A percentile compares a stretch with the other conserved stretches of the same genome.
phyloP scores from a whole-genome alignment of 805 yeast species.

The Metschnikowia kofuensis region DNA sequence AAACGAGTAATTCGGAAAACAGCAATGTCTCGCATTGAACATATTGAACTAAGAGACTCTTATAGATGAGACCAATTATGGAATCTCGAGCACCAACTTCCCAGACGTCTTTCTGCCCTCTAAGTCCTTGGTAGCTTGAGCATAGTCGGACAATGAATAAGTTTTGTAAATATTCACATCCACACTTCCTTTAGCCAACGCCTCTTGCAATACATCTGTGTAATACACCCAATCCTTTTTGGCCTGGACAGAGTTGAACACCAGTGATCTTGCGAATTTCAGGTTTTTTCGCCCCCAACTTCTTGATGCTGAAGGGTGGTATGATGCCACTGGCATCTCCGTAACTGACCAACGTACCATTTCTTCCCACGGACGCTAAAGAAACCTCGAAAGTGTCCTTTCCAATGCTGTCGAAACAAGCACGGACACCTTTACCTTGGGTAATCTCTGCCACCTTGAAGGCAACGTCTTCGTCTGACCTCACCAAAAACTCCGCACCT shows the following conservation, averaged over 20 bases:
- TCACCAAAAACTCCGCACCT: conserved; percentile 77
- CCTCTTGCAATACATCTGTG: conserved; percentile 43
- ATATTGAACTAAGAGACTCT: too few species aligned
- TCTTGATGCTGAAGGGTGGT: conserved; percentile 53
- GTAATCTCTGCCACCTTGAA: conserved; percentile 58
- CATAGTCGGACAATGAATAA: conserved; percentile 62
- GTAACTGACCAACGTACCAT: conserved; percentile 71
- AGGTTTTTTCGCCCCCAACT: conserved; percentile 60
- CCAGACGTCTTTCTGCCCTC: conserved; percentile 71
- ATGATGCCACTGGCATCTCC: conserved; percentile 88
- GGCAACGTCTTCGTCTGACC: conserved; percentile 54
- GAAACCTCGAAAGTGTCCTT: conserved; percentile 71
- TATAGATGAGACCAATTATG: too few species aligned
- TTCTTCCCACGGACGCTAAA: conserved; percentile 54
- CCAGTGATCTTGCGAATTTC: conserved; percentile 60
- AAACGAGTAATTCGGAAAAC: too few species aligned
- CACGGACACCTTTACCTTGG: conserved; percentile 63
- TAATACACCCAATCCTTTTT: conserved; percentile 55
- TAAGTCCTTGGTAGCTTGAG: conserved; percentile 38
- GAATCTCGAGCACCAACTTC: conserved; percentile 59
- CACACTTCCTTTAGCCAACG: conserved; percentile 7
- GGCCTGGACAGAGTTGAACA: conserved; percentile 48
- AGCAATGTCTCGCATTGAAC: too few species aligned
- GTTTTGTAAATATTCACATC: conserved; percentile 45
- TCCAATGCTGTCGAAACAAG: conserved; percentile 74